Base-by-base conservation (phyloP, 177 flowering plant genomes). In the Tripterygium wilfordii region DNA sequence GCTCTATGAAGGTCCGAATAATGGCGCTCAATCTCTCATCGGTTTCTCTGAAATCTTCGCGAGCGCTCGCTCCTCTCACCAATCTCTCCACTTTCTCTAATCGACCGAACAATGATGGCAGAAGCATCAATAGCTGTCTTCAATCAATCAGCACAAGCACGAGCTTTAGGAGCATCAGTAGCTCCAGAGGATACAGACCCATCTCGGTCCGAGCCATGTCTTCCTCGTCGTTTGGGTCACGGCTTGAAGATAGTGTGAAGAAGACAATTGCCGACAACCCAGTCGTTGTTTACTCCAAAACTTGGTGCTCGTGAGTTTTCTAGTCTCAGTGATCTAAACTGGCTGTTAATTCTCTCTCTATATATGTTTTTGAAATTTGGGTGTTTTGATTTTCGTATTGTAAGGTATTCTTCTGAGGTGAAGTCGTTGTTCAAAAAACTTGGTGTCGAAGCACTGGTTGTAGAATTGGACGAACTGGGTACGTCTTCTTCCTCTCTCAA, bases 271-370 rank as follows among this genome's bases (percentile, higher is more conserved):
- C 60, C 5, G 82, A 86, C 8, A 88, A 86, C 63, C 79, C 84
- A 8, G 88, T 88, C 40, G 98, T 92, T 22, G 77, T 88, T 41
- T 92, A 88, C 75, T 92, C 98, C 54, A 92, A 92, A 63, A 78
- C 85, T 21, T 92, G 96, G 96, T 92, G 98, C 46, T 86, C 98
- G 96, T 92, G 64, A 78, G 98, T 84, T n/a, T n/a, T n/a, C n/a
- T n/a, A n/a, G n/a, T n/a, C n/a, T n/a, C n/a, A n/a, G n/a, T n/a
- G n/a, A n/a, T n/a, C n/a, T n/a, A n/a, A n/a, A n/a, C n/a, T n/a
- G n/a, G n/a, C n/a, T n/a, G n/a, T n/a, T n/a, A n/a, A n/a, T n/a
- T n/a, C n/a, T n/a, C n/a, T n/a, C n/a, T n/a, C n/a, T n/a, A n/a
- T n/a, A n/a, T n/a, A n/a, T n/a, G n/a, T n/a, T n/a, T n/a, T n/a